phyloP scores from a whole-genome alignment of 2,329 filamentous ascomycete genomes.

The Phyllosticta capitalensis region DNA sequence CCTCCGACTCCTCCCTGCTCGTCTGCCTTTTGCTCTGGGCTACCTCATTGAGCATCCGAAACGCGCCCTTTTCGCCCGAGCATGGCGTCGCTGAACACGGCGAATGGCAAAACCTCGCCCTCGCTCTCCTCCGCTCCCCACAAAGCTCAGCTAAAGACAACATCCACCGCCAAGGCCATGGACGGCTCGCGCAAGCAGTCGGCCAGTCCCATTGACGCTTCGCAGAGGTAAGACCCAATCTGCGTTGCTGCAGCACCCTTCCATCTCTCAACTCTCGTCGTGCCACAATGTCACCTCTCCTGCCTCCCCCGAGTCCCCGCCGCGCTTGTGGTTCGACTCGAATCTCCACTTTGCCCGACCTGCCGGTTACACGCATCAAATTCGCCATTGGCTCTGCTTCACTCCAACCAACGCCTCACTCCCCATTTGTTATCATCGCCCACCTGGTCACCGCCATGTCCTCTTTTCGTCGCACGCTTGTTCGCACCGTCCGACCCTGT shows the following conservation, averaged over 20 bases:
- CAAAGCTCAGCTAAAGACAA: conserved; percentile 41
- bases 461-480: neutral
- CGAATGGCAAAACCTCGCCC: conserved; percentile 22
- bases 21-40: conserved; percentile 14
- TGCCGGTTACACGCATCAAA: conserved; percentile 9
- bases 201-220: conserved; percentile 45
- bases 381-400: conserved; percentile 7
- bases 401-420: conserved; percentile 10
- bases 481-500: conserved; percentile 2
- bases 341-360: conserved; percentile 6
- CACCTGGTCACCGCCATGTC: conserved; percentile 6
- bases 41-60: neutral
- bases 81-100: conserved; percentile 12
- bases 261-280: conserved; percentile 5
- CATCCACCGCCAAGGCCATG: conserved; percentile 39
- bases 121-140: conserved; percentile 28
- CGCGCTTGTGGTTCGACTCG: conserved; percentile 10
- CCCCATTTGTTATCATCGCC: conserved; percentile 4
- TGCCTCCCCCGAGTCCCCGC: conserved; percentile 4
- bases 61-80: neutral
- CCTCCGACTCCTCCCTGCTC: conserved; percentile 7
- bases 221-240: conserved; percentile 40
- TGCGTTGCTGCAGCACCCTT: neutral
- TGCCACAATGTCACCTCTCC: conserved; percentile 8
- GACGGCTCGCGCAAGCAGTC: conserved; percentile 47